These are phyloP conservation scores for Limonium bicolor DNA, from an alignment of 148 eudicot genomes.

Conservation along the genomic window DNA sequence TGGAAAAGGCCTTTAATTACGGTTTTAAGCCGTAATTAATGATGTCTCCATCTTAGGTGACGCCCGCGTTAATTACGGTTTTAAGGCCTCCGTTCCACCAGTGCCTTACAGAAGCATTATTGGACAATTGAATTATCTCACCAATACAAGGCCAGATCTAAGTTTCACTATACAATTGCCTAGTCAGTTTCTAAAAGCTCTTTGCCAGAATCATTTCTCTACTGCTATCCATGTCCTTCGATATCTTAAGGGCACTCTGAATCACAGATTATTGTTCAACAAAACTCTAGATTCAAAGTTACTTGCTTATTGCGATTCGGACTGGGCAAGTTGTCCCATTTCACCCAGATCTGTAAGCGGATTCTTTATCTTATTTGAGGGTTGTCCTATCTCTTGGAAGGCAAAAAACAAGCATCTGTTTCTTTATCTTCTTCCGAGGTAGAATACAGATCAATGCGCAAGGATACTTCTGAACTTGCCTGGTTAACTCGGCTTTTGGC, in stretches of 20 bases:
- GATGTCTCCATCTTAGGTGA: too few relatives aligned
- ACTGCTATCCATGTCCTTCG: neutral
- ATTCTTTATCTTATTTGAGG: neutral
- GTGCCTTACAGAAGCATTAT: too few relatives aligned
- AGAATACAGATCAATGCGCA: neutral
- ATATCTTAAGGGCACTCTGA: neutral
- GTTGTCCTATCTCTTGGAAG: neutral
- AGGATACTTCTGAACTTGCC: neutral
- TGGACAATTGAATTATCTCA: too few relatives aligned
- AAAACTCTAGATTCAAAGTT: neutral
- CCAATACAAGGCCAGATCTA: too few relatives aligned
- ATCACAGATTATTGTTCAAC: neutral
- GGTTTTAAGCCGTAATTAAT: too few relatives aligned
- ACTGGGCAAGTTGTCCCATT: slow-evolving; percentile 2
- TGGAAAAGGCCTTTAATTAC: too few relatives aligned
- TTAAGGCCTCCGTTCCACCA: too few relatives aligned
- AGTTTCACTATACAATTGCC: neutral
- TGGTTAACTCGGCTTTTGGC: neutral
- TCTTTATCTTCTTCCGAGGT: neutral
- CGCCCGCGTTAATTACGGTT: too few relatives aligned
- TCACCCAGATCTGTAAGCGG: neutral
- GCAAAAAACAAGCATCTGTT: neutral
- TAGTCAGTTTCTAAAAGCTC: neutral
- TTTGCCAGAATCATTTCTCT: neutral
- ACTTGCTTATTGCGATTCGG: neutral